These are phyloP conservation scores for Yamadazyma songkhlaensis DNA, from an alignment of 1,139 yeast genomes.

Conservation along the genomic window DNA sequence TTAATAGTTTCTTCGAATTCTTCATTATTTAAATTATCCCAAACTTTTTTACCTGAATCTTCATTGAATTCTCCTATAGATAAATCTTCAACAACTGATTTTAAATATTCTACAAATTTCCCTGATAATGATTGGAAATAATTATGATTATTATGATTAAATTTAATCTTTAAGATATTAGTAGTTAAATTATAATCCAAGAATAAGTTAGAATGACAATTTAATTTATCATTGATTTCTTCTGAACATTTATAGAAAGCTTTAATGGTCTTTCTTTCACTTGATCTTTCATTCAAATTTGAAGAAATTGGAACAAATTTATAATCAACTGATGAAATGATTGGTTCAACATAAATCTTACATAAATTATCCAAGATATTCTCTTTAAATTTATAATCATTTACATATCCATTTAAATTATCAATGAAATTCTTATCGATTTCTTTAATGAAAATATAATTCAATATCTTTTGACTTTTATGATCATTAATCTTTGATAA, in stretches of 20 bases:
- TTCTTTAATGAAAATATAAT: slow-evolving; percentile 37
- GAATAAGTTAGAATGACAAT: slow-evolving; percentile 22
- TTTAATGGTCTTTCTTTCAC: slow-evolving; percentile 15
- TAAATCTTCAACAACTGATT: slow-evolving; percentile 17
- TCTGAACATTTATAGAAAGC: slow-evolving; percentile 21
- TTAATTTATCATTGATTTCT: slow-evolving; percentile 16
- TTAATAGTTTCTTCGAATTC: slow-evolving; percentile 21
- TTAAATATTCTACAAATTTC: slow-evolving; percentile 16
- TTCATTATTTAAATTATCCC: slow-evolving; percentile 22
- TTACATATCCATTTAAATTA: slow-evolving; percentile 22
- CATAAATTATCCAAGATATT: slow-evolving; percentile 34
- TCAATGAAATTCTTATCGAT: slow-evolving; percentile 31
- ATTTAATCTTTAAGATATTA: slow-evolving; percentile 27
- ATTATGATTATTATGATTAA: slow-evolving; percentile 23
- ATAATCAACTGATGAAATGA: slow-evolving; percentile 33
- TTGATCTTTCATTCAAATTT: slow-evolving; percentile 24
- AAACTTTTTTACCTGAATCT: slow-evolving; percentile 26
- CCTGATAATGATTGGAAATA: slow-evolving; percentile 16
- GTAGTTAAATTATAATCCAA: slow-evolving; percentile 24
- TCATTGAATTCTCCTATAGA: slow-evolving; percentile 20
- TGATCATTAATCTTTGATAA: slow-evolving; percentile 26
- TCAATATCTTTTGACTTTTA: slow-evolving; percentile 22
- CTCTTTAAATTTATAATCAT: slow-evolving; percentile 37
- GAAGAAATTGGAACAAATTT: slow-evolving; percentile 32
- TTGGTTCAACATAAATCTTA: slow-evolving; percentile 39